Evolutionary conservation across 495 filamentous ascomycete species (phyloP).

Genomic region (Hyaloscypha variabilis): DNA sequence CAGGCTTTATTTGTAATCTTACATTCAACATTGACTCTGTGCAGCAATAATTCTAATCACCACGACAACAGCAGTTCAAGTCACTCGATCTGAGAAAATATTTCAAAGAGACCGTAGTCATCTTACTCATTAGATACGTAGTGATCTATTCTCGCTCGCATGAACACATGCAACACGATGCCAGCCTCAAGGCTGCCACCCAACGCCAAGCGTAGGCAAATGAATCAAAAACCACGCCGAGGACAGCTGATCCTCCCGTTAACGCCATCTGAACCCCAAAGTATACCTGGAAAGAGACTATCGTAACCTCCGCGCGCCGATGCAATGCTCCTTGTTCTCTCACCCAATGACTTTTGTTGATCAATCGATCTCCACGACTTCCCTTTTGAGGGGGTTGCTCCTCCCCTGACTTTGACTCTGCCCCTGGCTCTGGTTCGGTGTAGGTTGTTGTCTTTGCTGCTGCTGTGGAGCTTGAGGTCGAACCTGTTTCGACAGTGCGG

Average conservation of each 20-base stretch:
- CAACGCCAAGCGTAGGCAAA: constrained; percentile 17
- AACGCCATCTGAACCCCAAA: not conserved
- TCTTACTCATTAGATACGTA: constrained; percentile 4
- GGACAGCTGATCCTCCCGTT: constrained; percentile 12
- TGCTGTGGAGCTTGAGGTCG: not conserved
- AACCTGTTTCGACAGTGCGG: not conserved
- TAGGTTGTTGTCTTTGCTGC: constrained; percentile 14
- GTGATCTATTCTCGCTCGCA: not conserved
- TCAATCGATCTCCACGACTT: constrained; percentile 30
- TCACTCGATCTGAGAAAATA: not conserved
- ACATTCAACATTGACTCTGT: not conserved
- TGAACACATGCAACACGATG: not conserved
- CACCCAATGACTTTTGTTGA: constrained; percentile 11
- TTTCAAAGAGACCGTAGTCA: not conserved
- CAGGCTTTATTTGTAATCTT: too few species aligned
- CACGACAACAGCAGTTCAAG: not conserved
- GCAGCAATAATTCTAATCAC: not conserved
- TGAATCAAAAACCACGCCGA: constrained; percentile 1
- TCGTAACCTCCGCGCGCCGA: constrained; percentile 25
- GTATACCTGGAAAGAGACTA: constrained; percentile 18
- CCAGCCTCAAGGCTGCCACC: not conserved
- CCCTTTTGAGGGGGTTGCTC: constrained; percentile 17
- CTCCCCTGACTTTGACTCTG: constrained; percentile 30
- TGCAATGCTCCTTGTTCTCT: constrained; percentile 18
- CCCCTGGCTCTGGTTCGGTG: constrained; percentile 22